Percentiles rank a stretch among this genome's conserved stretches.
Evolutionary conservation across 805 yeast genomes (phyloP).

Genomic region (Cyberlindnera japonica): DNA sequence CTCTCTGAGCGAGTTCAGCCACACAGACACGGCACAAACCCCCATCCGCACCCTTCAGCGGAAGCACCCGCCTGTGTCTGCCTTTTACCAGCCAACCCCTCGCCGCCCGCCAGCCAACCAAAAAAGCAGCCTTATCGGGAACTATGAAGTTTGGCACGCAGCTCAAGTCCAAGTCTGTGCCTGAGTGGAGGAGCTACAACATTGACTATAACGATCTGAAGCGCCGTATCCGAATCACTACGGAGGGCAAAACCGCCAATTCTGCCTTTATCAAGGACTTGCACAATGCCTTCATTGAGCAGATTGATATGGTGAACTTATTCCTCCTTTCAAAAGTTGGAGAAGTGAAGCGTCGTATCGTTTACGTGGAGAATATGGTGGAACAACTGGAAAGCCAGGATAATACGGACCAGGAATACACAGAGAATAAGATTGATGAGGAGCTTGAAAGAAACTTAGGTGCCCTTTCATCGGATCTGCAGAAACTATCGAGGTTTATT

Average conservation of each 20-base stretch:
- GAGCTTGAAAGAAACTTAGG: conserved; percentile 36
- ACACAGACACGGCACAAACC: too few relatives aligned
- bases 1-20: too few relatives aligned
- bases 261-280: conserved; percentile 30
- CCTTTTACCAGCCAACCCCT: background rate
- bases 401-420: conserved; percentile 3
- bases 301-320: conserved; percentile 54
- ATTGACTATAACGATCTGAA: conserved; percentile 80
- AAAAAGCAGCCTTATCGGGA: conserved; percentile 1
- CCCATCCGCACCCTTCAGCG: too few relatives aligned
- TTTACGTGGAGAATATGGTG: conserved; percentile 36
- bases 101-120: background rate
- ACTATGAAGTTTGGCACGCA: conserved; percentile 85
- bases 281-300: conserved; percentile 45
- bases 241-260: conserved; percentile 35
- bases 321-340: conserved; percentile 67
- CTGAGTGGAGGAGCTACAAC: conserved; percentile 85
- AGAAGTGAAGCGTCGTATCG: conserved; percentile 55
- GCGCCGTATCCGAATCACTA: conserved; percentile 54
- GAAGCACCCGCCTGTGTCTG: background rate
- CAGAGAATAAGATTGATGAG: conserved; percentile 8
- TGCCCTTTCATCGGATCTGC: conserved; percentile 47
- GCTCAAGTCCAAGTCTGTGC: conserved; percentile 68
- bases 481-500: conserved; percentile 65
- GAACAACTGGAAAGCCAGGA: conserved; percentile 16